Percentiles rank a stretch among this genome's conserved stretches.
Evolutionary conservation across 495 filamentous ascomycete genomes (phyloP).

Genomic region (Aspergillus indologenus): DNA sequence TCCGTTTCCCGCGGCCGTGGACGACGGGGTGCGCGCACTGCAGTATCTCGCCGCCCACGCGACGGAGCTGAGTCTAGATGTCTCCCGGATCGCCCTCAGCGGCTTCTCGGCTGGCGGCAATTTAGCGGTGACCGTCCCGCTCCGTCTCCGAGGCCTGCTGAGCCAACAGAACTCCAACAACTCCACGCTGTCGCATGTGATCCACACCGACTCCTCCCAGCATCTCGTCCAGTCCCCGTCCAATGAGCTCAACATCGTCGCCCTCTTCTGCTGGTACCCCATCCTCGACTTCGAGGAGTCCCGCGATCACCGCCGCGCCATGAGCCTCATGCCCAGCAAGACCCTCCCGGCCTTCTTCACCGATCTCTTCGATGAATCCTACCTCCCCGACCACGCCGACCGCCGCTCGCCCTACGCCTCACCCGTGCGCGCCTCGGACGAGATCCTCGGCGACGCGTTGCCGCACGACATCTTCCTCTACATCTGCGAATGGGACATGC

Average conservation of each 20-base stretch:
- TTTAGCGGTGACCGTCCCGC: slow-evolving; percentile 73
- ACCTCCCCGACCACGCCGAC: slow-evolving; percentile 56
- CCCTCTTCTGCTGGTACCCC: slow-evolving; percentile 78
- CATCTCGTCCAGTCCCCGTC: slow-evolving; percentile 30
- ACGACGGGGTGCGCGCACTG: slow-evolving; percentile 70
- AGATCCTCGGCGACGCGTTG: slow-evolving; percentile 47
- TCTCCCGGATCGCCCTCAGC: slow-evolving; percentile 63
- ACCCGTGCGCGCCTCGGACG: slow-evolving; percentile 58
- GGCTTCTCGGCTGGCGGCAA: slow-evolving; percentile 92
- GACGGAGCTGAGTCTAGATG: slow-evolving; percentile 53
- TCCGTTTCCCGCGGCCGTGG: slow-evolving; percentile 72
- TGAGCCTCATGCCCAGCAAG: slow-evolving; percentile 63
- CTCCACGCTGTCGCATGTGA: slow-evolving; percentile 10
- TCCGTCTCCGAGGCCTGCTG: slow-evolving; percentile 53
- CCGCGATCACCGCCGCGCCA: slow-evolving; percentile 67
- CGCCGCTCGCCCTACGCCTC: slow-evolving; percentile 59
- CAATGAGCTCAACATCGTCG: slow-evolving; percentile 46
- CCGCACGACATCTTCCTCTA: slow-evolving; percentile 68
- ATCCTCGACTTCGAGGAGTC: slow-evolving; percentile 76
- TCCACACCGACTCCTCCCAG: slow-evolving; percentile 39
- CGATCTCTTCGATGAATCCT: slow-evolving; percentile 81
- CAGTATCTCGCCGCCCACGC: slow-evolving; percentile 62
- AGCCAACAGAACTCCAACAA: slow-evolving; percentile 17
- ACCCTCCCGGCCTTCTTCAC: slow-evolving; percentile 72
- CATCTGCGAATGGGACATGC: slow-evolving; percentile 90